Base-by-base conservation (phyloP, 768 basidiomycete genomes). In the Mycena maculata region DNA sequence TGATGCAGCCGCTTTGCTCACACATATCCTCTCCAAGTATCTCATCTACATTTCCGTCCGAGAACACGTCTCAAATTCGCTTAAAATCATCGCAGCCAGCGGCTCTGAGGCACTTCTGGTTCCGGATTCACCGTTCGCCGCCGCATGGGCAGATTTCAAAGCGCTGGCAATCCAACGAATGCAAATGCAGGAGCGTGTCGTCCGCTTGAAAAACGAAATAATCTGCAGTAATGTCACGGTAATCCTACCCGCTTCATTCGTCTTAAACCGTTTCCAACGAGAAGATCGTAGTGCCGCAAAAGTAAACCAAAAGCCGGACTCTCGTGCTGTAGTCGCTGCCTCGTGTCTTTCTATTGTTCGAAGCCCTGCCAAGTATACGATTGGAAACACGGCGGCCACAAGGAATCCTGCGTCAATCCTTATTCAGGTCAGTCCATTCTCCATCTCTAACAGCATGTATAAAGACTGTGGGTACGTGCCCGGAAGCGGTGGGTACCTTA, bases 131-230 rank as follows among this genome's bases (percentile, higher is more conserved):
- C 47, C 63, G 3, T 64, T 57, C 54, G 28, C 50, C 41, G 31
- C 10, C 12, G 61, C 52, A 1, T 64, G 54, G 63, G 13, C 30
- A 2, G 15, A 41, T 11, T 64, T 57, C 63, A 64, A 57, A n/a
- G 36, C 23, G 25, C 36, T 57, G 47, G 27, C 28, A 4, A 28
- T 41, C 12, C 45, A 64, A 25, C 54, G 45, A 49, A 41, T 39
- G 20, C 44, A 57, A 25, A 23, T 57, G 9, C 54, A 55, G n/a
- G 54, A 30, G 55, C 63, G 47, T 31, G 36, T 2, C 9, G 10
- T 47, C 20, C 62, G 42, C 8, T 25, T 41, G 18, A 49, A 64
- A 44, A 38, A 39, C 47, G 9, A 15, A 42, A 42, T 15, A 7
- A 42, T 16, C 41, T 42, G 16, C 16, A 42, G 20, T 16, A 42